Percentiles rank a stretch among this genome's conserved stretches.
These are phyloP conservation scores for Schizopora paradoxa DNA, from an alignment of 1,284 basidiomycete genomes.

Conservation along the genomic window DNA sequence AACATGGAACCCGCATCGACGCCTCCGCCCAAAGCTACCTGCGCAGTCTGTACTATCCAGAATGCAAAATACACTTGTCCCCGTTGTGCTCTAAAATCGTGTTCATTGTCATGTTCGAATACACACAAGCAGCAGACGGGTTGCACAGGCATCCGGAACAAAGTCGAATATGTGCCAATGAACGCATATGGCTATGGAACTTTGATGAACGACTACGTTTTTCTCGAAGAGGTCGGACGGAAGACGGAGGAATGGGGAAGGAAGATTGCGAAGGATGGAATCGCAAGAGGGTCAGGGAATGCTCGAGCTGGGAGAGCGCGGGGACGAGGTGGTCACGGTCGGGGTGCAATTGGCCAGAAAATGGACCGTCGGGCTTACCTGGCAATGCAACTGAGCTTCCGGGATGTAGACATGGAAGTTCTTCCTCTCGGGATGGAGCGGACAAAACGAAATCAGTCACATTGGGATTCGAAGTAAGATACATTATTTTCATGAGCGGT, in stretches of 20 bases:
- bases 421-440: slow-evolving; percentile 82
- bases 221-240: slow-evolving; percentile 74
- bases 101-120: slow-evolving; percentile 69
- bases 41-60: slow-evolving; percentile 43
- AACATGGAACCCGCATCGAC: slow-evolving; percentile 5
- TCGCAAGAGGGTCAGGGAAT: slow-evolving; percentile 21
- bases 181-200: slow-evolving; percentile 75
- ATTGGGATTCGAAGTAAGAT: slow-evolving; percentile 74
- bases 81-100: slow-evolving; percentile 63
- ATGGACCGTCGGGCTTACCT: slow-evolving; percentile 56
- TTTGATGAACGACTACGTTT: slow-evolving; percentile 83
- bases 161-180: slow-evolving; percentile 70
- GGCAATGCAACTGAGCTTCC: slow-evolving; percentile 57
- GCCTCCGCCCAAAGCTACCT: slow-evolving; percentile 24
- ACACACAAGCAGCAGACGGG: slow-evolving; percentile 60
- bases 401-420: slow-evolving; percentile 69
- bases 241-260: slow-evolving; percentile 66
- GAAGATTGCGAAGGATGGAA: slow-evolving; percentile 57
- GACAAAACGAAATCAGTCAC: slow-evolving; percentile 69
- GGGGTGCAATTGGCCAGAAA: slow-evolving; percentile 17
- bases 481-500: slow-evolving; percentile 14
- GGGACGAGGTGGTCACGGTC: slow-evolving; percentile 15
- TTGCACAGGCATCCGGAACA: slow-evolving; percentile 73
- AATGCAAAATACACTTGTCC: slow-evolving; percentile 77
- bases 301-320: slow-evolving; percentile 22